Evolutionary conservation across 345 rosid genomes (phyloP).

Genomic region (Arabidopsis thaliana): DNA sequence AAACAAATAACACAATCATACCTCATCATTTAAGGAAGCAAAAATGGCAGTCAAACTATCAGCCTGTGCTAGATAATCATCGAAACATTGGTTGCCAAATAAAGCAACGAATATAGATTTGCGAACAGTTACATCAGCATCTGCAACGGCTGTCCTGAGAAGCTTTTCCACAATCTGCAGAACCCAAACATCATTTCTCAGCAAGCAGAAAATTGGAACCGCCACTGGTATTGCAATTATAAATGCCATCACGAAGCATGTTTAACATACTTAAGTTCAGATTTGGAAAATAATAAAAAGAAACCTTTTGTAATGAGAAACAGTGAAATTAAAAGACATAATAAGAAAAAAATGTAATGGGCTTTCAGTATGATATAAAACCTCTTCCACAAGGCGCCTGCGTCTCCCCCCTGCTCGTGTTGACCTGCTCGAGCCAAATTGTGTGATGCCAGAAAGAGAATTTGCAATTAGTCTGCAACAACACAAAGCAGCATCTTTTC

Average conservation of each 20-base stretch:
- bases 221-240: conserved; percentile 29
- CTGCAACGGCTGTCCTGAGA: conserved; percentile 93
- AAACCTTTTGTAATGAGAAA: conserved; percentile 4
- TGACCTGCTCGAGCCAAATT: conserved; percentile 75
- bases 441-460: conserved; percentile 70
- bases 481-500: conserved; percentile 95
- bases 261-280: conserved; percentile 19
- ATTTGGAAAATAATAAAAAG: conserved; percentile 18
- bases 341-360: conserved; percentile 22
- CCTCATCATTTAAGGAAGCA: conserved; percentile 99
- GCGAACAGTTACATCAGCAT: conserved; percentile 96
- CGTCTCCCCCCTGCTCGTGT: conserved; percentile 79
- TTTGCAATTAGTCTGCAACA: conserved; percentile 88
- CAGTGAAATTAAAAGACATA: conserved; percentile 14
- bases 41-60: conserved; percentile 93
- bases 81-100: conserved; percentile 80
- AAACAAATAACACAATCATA: conserved; percentile 42
- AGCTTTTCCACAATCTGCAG: conserved; percentile 98
- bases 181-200: conserved; percentile 44
- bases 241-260: conserved; percentile 32
- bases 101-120: conserved; percentile 86
- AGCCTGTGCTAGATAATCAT: conserved; percentile 96
- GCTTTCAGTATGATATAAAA: conserved; percentile 38
- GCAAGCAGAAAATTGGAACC: conserved; percentile 37
- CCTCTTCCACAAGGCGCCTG: conserved; percentile 92